Evolutionary conservation across 108 stramenopile genomes (phyloP), one percentile per base, ranked within the genome.

Genomic region (Stephanodiscus triporus): DNA sequence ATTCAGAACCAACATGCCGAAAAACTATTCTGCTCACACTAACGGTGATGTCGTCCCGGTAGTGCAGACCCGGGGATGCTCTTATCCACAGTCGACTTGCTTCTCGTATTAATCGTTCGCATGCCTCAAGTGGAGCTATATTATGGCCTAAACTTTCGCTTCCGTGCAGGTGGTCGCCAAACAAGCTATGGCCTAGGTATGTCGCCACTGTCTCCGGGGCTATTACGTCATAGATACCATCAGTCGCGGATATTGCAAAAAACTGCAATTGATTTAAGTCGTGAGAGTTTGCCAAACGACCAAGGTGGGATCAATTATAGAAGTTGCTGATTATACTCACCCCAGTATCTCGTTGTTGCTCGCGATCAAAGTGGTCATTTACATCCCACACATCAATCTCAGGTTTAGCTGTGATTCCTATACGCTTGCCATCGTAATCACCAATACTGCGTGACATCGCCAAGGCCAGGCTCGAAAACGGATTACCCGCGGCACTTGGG

Each of bases 371-470:
- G 17, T 80, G 57, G 10, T 78, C 63, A n/a, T 70, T 50, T 19
- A 92, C 56, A 61, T 84, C 83, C 51, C 86, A 77, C 1, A 89
- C 76, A 58, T 87, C 82, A 17, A 93, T 78, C 38, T 70, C 75
- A 0, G 92, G 92, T 66, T 89, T 85, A 19, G 88, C 70, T 54
- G 77, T 88, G 4, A 93, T 85, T 11, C 92, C 92, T n/a, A 87
- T 68, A 17, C 23, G 20, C 68, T 77, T 85, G 34, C 80, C 84
- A 63, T 88, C 89, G 65, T 61, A 86, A 66, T 93, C 92, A 49
- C 92, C 92, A 63, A 93, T 76, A 53, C 77, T 81, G 36, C 92
- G 86, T 51, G 85, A 86, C 92, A 93, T 93, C 42, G 88, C 92
- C 64, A 93, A 50, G 24, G 71, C 85, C 32, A 92, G 79, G 23